A percentile compares a stretch with the other conserved stretches of the same genome.
Conservation (phyloP, 2,329 filamentous ascomycete genomes). For the Nakataea oryzae region DNA sequence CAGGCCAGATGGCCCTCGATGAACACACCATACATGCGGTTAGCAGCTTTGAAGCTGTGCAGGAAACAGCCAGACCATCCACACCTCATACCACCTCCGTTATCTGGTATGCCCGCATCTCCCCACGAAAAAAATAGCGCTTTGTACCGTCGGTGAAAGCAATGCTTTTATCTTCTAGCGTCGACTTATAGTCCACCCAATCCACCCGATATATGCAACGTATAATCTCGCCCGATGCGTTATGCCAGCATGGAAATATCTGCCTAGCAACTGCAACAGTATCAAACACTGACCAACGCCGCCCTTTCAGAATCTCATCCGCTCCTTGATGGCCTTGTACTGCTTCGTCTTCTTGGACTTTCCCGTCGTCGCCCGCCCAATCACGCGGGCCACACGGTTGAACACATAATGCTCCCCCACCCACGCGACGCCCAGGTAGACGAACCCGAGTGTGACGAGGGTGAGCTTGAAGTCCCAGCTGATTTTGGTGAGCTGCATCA, state of each 20-base stretch:
- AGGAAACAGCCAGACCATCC: neutral
- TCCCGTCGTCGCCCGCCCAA: constrained; percentile 51
- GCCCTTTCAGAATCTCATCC: constrained; percentile 36
- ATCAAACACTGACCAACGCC: neutral
- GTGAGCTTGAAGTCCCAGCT: constrained; percentile 62
- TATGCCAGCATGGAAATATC: no score
- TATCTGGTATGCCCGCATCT: neutral
- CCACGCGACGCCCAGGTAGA: constrained; percentile 62
- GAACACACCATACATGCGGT: no score
- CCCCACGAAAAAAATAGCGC: neutral
- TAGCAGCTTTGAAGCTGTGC: no score
- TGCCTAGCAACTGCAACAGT: neutral
- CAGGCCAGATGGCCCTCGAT: no score
- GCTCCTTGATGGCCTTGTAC: constrained; percentile 74
- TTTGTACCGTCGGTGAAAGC: neutral
- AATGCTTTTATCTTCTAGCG: neutral
- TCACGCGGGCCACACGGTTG: constrained; percentile 51
- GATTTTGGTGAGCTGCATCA: constrained; percentile 84
- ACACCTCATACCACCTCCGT: neutral
- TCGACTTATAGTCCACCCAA: neutral
- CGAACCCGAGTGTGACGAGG: constrained; percentile 57
- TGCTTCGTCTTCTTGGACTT: constrained; percentile 63
- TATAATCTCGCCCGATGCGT: neutral
- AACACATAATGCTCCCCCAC: constrained; percentile 62
- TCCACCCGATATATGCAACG: neutral